Percentiles rank a stretch among this genome's conserved stretches.
Evolutionary conservation across 192 early-diverging fungal genomes (phyloP).

Genomic region (Piromyces finnis): DNA sequence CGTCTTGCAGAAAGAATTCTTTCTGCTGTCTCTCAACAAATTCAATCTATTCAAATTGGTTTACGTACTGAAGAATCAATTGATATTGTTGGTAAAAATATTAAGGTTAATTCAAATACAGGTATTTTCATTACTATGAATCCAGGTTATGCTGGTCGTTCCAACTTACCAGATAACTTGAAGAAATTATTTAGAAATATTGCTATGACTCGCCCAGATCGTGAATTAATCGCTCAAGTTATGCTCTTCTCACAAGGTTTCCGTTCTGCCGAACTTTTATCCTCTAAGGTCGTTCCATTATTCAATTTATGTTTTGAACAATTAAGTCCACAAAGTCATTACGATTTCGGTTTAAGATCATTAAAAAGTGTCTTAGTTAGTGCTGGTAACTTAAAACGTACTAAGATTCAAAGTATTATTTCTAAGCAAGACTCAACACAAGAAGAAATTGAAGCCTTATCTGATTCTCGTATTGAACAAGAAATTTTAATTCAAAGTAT

Average conservation of each 20-base stretch:
- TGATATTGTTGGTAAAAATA: constrained; percentile 78
- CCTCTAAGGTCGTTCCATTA: constrained; percentile 90
- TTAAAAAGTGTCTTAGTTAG: constrained; percentile 97
- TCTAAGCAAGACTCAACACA: constrained; percentile 11
- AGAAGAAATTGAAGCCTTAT: constrained; percentile 21
- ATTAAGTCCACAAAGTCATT: constrained; percentile 88
- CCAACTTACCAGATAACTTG: constrained; percentile 95
- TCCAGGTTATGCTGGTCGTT: constrained; percentile 95
- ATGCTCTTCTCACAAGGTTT: constrained; percentile 99
- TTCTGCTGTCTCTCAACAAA: constrained; percentile 97
- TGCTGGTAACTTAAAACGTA: constrained; percentile 96
- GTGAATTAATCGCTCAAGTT: constrained; percentile 96
- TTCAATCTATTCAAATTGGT: constrained; percentile 96
- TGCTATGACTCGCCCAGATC: constrained; percentile 97
- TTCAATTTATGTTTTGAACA: constrained; percentile 93
- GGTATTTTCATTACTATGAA: constrained; percentile 99
- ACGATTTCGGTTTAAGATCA: constrained; percentile 97
- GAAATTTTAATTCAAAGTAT: constrained; percentile 91
- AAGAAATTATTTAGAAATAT: constrained; percentile 98
- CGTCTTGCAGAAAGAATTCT: constrained; percentile 94
- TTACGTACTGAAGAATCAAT: constrained; percentile 40
- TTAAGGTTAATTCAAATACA: constrained; percentile 73
- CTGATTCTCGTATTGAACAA: constrained; percentile 61
- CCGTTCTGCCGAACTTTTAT: constrained; percentile 79
- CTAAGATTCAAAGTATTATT: constrained; percentile 15